phyloP scores from a whole-genome alignment of 257 asterid species.

The Coffea eugenioides region DNA sequence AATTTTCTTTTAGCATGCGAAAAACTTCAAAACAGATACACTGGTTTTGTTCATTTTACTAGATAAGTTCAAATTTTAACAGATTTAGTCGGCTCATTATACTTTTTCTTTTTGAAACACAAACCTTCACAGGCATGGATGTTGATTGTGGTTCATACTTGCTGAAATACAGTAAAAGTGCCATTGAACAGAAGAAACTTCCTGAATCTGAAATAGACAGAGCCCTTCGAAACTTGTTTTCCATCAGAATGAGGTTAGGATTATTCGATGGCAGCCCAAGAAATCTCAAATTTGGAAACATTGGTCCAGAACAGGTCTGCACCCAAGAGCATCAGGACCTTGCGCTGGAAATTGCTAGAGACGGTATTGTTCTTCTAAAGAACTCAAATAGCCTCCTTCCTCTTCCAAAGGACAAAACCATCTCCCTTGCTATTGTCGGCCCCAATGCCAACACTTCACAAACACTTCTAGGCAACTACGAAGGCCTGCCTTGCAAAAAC shows the following conservation, averaged over 20 bases:
- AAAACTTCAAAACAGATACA: neutral
- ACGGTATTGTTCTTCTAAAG: constrained; percentile 72
- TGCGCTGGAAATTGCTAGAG: constrained; percentile 59
- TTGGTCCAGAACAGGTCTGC: constrained; percentile 43
- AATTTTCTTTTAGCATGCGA: neutral
- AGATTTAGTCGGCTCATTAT: neutral
- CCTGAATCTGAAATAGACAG: constrained; percentile 50
- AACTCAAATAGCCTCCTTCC: constrained; percentile 55
- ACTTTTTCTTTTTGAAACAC: neutral
- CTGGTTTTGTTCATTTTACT: neutral
- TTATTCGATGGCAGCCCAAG: constrained; percentile 55
- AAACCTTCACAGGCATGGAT: constrained; percentile 56
- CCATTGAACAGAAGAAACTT: constrained; percentile 42
- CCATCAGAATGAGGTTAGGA: constrained; percentile 64
- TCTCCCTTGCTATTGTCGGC: constrained; percentile 58
- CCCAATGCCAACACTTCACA: constrained; percentile 48
- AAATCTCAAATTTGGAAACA: constrained; percentile 40
- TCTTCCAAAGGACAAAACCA: constrained; percentile 35
- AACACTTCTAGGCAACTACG: constrained; percentile 51
- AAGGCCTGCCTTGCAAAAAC: constrained; percentile 57
- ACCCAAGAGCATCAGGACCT: constrained; percentile 47
- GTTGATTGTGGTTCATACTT: constrained; percentile 58
- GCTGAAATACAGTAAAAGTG: constrained; percentile 44
- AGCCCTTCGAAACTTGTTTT: constrained; percentile 64
- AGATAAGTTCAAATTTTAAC: neutral